Evolutionary conservation across 345 rosid species (phyloP).

Genomic region (Lagerstroemia speciosa): DNA sequence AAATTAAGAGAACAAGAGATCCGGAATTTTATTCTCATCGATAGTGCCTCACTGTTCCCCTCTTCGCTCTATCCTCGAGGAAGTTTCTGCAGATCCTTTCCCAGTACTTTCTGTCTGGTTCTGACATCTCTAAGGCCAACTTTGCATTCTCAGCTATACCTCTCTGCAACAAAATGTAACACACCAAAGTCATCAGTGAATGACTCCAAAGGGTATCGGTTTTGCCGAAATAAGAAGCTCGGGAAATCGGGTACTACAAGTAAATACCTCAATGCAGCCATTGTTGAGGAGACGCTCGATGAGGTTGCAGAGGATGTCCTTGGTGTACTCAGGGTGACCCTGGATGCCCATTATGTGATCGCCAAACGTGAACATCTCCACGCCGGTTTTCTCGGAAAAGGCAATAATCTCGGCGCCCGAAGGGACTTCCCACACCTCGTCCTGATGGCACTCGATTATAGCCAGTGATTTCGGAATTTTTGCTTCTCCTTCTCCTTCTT

Average conservation of each 20-base stretch:
- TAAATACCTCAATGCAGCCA: constrained; percentile 41
- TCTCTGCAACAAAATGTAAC: constrained; percentile 21
- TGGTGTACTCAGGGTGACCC: constrained; percentile 91
- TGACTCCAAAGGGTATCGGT: background rate
- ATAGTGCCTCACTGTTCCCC: too few species aligned
- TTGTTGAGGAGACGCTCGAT: constrained; percentile 61
- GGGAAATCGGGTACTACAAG: background rate
- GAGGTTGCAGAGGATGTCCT: constrained; percentile 59
- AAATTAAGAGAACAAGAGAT: too few species aligned
- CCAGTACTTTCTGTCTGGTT: constrained; percentile 51
- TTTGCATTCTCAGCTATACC: constrained; percentile 41
- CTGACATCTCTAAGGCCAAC: constrained; percentile 32
- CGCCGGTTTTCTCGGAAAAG: constrained; percentile 64
- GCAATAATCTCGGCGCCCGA: constrained; percentile 58
- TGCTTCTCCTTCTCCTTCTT: background rate
- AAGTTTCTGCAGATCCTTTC: constrained; percentile 53
- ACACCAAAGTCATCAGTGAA: too few species aligned
- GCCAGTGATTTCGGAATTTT: constrained; percentile 38
- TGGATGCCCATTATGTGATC: constrained; percentile 74
- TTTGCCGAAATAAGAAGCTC: background rate
- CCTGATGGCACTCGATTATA: constrained; percentile 73
- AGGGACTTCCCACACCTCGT: constrained; percentile 79
- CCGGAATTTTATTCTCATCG: too few species aligned
- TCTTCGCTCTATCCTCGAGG: constrained; percentile 31
- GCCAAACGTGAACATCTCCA: constrained; percentile 59